Evolutionary conservation across 148 eudicot species (phyloP).

Genomic region (Arbutus unedo): DNA sequence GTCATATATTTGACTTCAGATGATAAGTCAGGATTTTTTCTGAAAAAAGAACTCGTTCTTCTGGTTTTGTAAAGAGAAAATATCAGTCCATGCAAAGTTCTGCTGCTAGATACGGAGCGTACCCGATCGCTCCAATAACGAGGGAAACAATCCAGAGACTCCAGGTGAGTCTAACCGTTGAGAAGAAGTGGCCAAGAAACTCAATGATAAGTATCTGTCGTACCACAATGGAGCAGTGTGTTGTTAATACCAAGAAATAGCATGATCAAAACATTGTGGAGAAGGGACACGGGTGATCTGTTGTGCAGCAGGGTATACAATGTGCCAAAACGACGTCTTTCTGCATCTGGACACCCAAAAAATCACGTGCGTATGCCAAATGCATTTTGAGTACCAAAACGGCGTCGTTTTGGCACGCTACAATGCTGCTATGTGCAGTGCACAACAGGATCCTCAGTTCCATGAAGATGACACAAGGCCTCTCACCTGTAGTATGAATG

Average conservation of each 20-base stretch:
- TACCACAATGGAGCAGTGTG: conserved; percentile 5
- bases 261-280: neutral
- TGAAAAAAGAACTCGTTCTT: neutral
- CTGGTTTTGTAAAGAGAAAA: neutral
- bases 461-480: neutral
- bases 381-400: no score
- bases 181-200: conserved; percentile 68
- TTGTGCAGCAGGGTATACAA: no score
- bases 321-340: no score
- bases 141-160: conserved; percentile 65
- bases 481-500: conserved; percentile 69
- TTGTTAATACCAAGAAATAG: conserved; percentile 15
- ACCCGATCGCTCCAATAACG: conserved; percentile 67
- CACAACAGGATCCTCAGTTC: no score
- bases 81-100: neutral
- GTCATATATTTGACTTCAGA: neutral
- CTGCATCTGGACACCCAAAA: no score
- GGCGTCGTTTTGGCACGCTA: no score
- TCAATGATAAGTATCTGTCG: conserved; percentile 60
- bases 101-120: conserved; percentile 14
- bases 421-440: no score
- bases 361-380: no score
- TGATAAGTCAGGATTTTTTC: neutral
- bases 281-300: no score
- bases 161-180: conserved; percentile 56